phyloP scores from a whole-genome alignment of 164 flowering plant species.

The Warburgia ugandensis region DNA sequence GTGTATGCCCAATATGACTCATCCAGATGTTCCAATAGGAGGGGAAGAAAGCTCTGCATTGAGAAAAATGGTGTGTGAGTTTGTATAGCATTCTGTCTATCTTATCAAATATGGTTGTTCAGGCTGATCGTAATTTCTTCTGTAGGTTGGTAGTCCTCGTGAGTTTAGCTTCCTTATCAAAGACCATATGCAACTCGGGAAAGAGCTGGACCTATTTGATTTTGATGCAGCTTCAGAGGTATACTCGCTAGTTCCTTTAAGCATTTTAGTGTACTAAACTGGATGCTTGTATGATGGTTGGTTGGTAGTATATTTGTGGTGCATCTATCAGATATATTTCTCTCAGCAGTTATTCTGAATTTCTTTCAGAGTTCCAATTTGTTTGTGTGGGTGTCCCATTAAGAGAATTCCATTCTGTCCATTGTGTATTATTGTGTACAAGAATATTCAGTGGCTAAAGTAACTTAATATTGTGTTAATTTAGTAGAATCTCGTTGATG shows the following conservation, averaged over 20 bases:
- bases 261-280: not conserved
- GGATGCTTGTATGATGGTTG: no score
- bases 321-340: no score
- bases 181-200: slow-evolving; percentile 89
- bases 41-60: slow-evolving; percentile 67
- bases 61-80: slow-evolving; percentile 49
- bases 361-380: no score
- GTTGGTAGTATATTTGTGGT: not conserved
- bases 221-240: slow-evolving; percentile 97
- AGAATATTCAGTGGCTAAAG: no score
- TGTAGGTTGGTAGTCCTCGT: slow-evolving; percentile 64
- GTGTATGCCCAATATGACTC: slow-evolving; percentile 82
- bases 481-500: no score
- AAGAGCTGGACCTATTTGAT: slow-evolving; percentile 80
- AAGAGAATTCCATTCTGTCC: no score
- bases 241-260: slow-evolving; percentile 4
- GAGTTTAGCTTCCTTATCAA: slow-evolving; percentile 64
- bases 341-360: no score
- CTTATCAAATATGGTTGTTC: not conserved
- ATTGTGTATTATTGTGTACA: no score
- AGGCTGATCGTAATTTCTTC: slow-evolving; percentile 7
- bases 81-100: not conserved
- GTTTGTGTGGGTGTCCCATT: no score
- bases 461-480: no score
- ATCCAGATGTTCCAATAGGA: slow-evolving; percentile 88